Conservation (phyloP, 257 asterid species). For the Nicotiana otophora region DNA sequence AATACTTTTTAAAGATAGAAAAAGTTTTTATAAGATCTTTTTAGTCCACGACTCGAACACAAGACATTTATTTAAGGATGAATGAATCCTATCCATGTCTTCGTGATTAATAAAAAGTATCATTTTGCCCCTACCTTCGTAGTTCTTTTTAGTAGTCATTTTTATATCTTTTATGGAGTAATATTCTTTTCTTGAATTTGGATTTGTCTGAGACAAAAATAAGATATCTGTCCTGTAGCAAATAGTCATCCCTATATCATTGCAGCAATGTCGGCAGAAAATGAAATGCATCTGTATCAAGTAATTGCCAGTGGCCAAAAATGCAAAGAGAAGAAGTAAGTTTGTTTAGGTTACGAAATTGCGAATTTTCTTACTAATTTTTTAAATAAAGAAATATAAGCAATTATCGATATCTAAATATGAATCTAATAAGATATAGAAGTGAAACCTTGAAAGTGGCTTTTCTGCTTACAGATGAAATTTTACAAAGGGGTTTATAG, state of each 20-base stretch:
- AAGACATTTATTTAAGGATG: too few relatives aligned
- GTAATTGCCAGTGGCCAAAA: neutral
- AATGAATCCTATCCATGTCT: too few relatives aligned
- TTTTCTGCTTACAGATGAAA: too few relatives aligned
- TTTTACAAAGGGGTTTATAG: too few relatives aligned
- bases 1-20: too few relatives aligned
- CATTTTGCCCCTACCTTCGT: neutral
- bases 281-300: neutral
- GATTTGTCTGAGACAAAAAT: neutral
- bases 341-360: neutral
- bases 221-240: neutral
- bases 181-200: neutral
- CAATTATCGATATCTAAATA: neutral
- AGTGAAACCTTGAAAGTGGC: too few relatives aligned
- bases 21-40: too few relatives aligned
- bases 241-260: neutral
- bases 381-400: neutral
- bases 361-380: neutral
- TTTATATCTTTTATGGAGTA: neutral
- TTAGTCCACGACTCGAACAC: too few relatives aligned
- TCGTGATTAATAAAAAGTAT: neutral
- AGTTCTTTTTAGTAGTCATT: neutral
- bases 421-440: neutral
- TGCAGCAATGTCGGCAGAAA: constrained; percentile 12
- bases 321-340: neutral